Conservation (phyloP, 805 yeast species). For the Lachancea fermentati region DNA sequence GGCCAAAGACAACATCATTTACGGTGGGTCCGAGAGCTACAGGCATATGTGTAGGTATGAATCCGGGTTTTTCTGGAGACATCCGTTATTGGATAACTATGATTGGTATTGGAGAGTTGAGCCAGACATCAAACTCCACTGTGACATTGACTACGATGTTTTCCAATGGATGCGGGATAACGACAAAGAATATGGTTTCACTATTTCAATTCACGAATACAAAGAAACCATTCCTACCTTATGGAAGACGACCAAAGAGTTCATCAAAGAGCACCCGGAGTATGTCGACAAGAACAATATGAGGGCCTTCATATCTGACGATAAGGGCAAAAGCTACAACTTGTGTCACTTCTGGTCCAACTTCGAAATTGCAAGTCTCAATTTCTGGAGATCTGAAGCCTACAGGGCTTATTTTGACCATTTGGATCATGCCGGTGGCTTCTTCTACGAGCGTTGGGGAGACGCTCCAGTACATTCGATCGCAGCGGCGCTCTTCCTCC, state of each 20-base stretch:
- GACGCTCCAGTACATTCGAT: slow-evolving; percentile 91
- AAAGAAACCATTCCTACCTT: slow-evolving; percentile 65
- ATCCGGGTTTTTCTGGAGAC: slow-evolving; percentile 84
- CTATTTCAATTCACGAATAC: slow-evolving; percentile 75
- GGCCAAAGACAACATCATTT: slow-evolving; percentile 40
- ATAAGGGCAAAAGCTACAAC: slow-evolving; percentile 66
- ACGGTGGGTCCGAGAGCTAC: slow-evolving; percentile 62
- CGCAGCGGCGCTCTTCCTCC: slow-evolving; percentile 74
- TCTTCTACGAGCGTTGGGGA: slow-evolving; percentile 91
- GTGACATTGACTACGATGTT: slow-evolving; percentile 77
- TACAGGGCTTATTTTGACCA: slow-evolving; percentile 65
- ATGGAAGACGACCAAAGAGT: slow-evolving; percentile 66
- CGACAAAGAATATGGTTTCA: slow-evolving; percentile 67
- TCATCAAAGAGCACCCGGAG: slow-evolving; percentile 55
- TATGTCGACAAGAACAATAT: slow-evolving; percentile 55
- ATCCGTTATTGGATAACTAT: slow-evolving; percentile 65
- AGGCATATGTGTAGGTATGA: slow-evolving; percentile 93
- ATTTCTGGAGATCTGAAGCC: slow-evolving; percentile 69
- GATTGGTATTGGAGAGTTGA: slow-evolving; percentile 95
- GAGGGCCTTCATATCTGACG: slow-evolving; percentile 65
- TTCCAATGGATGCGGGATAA: slow-evolving; percentile 80
- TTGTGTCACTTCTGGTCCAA: slow-evolving; percentile 91
- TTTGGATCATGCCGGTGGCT: slow-evolving; percentile 82
- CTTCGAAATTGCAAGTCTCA: slow-evolving; percentile 73
- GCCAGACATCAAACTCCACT: slow-evolving; percentile 73